These are phyloP conservation scores for Boletus rufocinnamomeus DNA, from an alignment of 768 basidiomycete genomes.

Conservation along the genomic window DNA sequence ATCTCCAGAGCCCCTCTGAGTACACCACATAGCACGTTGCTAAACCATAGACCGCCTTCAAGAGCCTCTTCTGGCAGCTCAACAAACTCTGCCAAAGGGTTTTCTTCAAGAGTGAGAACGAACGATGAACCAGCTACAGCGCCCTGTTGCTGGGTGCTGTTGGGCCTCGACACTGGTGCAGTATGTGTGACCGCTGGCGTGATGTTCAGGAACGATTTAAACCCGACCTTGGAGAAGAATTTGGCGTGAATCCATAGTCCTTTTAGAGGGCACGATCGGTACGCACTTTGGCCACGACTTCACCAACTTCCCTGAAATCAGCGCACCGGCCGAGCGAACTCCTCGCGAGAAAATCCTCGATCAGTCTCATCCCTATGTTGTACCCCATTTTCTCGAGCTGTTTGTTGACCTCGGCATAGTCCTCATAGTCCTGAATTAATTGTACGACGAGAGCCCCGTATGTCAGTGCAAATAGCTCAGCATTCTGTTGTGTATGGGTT, in stretches of 20 bases:
- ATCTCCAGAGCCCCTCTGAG: conserved; percentile 93
- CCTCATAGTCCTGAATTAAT: conserved; percentile 98
- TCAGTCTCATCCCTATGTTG: conserved; percentile 93
- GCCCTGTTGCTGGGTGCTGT: conserved; percentile 42
- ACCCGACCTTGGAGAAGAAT: conserved; percentile 70
- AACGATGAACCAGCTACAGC: conserved; percentile 60
- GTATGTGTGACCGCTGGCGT: conserved; percentile 79
- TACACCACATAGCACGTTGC: conserved; percentile 94
- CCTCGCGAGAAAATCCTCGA: conserved; percentile 96
- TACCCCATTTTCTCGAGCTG: conserved; percentile 99
- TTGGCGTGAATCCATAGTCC: background rate
- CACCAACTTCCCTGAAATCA: conserved; percentile 93
- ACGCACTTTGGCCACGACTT: conserved; percentile 89
- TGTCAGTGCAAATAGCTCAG: conserved; percentile 94
- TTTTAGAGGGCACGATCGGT: background rate
- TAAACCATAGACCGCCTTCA: conserved; percentile 95
- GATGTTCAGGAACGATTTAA: conserved; percentile 96
- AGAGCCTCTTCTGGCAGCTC: conserved; percentile 93
- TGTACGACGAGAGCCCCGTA: conserved; percentile 98
- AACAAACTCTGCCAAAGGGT: conserved; percentile 95
- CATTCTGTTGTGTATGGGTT: conserved; percentile 66
- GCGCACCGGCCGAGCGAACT: conserved; percentile 89
- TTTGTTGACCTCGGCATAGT: conserved; percentile 92
- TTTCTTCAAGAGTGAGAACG: conserved; percentile 88
- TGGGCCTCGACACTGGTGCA: conserved; percentile 52